These are phyloP conservation scores for Gamarada debralockiae DNA, from an alignment of 495 filamentous ascomycete genomes.

Conservation along the genomic window DNA sequence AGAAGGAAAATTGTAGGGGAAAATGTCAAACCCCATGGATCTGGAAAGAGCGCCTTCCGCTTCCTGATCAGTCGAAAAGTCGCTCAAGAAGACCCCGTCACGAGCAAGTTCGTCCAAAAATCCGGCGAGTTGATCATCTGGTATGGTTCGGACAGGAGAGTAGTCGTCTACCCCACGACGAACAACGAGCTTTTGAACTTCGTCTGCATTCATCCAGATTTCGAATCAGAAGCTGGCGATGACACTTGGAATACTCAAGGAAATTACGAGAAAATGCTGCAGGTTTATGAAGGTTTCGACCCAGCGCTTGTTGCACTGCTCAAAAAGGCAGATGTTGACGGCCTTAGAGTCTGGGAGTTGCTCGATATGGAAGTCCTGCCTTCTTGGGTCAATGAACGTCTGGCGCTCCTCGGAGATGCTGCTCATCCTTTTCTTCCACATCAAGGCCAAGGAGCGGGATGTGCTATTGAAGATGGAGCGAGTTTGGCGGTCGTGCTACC, in stretches of 20 bases:
- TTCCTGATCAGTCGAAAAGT: constrained; percentile 48
- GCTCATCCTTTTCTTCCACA: constrained; percentile 40
- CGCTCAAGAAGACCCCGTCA: constrained; percentile 42
- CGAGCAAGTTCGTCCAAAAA: constrained; percentile 39
- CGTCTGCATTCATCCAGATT: constrained; percentile 56
- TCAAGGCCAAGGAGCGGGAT: constrained; percentile 49
- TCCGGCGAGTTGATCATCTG: constrained; percentile 45
- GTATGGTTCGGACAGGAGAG: constrained; percentile 43
- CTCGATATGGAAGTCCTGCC: constrained; percentile 51
- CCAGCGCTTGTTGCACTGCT: neutral
- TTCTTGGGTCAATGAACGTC: constrained; percentile 41
- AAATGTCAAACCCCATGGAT: constrained; percentile 36
- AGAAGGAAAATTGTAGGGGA: constrained; percentile 30
- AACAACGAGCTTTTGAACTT: constrained; percentile 55
- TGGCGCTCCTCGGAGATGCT: constrained; percentile 47
- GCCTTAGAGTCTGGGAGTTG: constrained; percentile 51
- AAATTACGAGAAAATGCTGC: neutral
- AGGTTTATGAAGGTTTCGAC: neutral
- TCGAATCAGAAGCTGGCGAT: constrained; percentile 28
- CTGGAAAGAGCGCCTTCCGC: constrained; percentile 58
- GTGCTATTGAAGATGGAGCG: constrained; percentile 58
- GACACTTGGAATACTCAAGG: neutral
- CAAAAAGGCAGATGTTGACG: constrained; percentile 8
- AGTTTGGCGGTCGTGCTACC: constrained; percentile 49
- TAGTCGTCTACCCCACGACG: constrained; percentile 57